Base-by-base conservation (phyloP, 495 filamentous ascomycete species). In the Penicillium salamii region DNA sequence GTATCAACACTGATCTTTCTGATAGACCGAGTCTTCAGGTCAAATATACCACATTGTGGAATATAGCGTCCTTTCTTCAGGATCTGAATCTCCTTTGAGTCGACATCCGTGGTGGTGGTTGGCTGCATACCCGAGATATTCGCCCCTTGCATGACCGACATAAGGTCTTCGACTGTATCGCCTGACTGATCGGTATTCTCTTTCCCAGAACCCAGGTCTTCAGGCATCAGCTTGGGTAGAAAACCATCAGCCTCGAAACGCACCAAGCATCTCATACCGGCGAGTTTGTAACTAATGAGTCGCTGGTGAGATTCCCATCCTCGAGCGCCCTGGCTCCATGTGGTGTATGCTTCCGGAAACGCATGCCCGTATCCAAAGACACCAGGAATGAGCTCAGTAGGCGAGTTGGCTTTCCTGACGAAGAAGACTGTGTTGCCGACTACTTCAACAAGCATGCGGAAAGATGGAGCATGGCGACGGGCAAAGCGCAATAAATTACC, bases 241-340 rank as follows among this genome's bases (percentile, higher is more conserved):
- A 84, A 85, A 0, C 85, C 86, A 54, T 90, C 86, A 3, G 65
- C 69, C 50, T 83, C 83, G 40, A 78, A 85, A 1, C 87, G 73
- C 1, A 90, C 64, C 0, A 85, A 40, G 37, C 73, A 77, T 0
- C 70, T 68, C 24, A 86, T 48, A 0, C 76, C 80, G 2, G 59
- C 79, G 45, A 90, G 79, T 0, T 68, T 46, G 61, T 86, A 89
- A 14, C 68, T 61, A 1, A 89, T 55, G 17, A 88, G 49, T 0
- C 86, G 73, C 48, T 89, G 84, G 47, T 88, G 84, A 0, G 82
- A 82, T 26, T 68, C 69, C 0, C 79, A 86, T 8, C 69, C 71
- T 38, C 64, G 65, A 21, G 79, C 69, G 9, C 66, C 70, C 0
- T 48, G 3, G 7, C 74, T 67, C 78, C 82, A 83, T 1, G 76